Evolutionary conservation across 352 stramenopile genomes (phyloP).

Genomic region (Pelagophyceae sp.): DNA sequence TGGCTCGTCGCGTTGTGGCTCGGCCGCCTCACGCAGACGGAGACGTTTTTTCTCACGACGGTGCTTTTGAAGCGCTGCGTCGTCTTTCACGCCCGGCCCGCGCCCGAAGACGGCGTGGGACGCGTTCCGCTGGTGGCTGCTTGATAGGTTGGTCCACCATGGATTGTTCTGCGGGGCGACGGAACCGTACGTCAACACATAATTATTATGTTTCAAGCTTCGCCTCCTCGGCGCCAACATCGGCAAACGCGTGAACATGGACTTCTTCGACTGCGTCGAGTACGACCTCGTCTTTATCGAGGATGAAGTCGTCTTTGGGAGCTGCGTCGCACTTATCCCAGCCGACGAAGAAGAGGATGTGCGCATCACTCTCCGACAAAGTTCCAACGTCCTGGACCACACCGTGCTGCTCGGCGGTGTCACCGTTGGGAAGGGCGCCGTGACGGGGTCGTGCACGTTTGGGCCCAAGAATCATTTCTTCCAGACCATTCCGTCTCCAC

Average conservation of each 20-base stretch:
- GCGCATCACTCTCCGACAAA: neutral
- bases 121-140: too few relatives aligned
- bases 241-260: slow-evolving; percentile 38
- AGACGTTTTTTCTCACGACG: neutral
- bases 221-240: slow-evolving; percentile 43
- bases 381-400: slow-evolving; percentile 11
- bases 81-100: too few relatives aligned
- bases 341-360: too few relatives aligned
- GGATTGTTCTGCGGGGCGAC: too few relatives aligned
- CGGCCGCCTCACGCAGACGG: neutral
- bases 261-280: slow-evolving; percentile 36
- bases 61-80: neutral
- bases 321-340: neutral
- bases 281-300: slow-evolving; percentile 47
- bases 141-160: too few relatives aligned
- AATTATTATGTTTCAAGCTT: slow-evolving; percentile 37
- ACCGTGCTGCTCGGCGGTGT: neutral
- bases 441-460: neutral
- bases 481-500: neutral
- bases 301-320: slow-evolving; percentile 48
- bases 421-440: neutral
- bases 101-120: too few relatives aligned
- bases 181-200: slow-evolving; percentile 27
- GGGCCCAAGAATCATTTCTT: neutral
- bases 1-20: too few relatives aligned